Evolutionary conservation across 495 filamentous ascomycete species (phyloP).

Genomic region (Penicillium flavigenum): DNA sequence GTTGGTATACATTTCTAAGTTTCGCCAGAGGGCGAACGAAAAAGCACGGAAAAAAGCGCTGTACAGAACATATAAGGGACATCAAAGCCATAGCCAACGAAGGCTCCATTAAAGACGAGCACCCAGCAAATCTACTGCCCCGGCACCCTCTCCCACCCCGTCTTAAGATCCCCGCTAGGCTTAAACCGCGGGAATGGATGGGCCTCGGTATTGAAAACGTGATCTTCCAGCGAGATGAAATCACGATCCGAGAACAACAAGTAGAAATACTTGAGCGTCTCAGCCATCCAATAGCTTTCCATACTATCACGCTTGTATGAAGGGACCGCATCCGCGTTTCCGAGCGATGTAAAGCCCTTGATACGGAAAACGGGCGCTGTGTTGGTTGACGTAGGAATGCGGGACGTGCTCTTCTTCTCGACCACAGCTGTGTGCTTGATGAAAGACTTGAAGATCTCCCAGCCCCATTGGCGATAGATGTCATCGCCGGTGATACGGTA

Average conservation of each 20-base stretch:
- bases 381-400: constrained; percentile 9
- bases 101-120: neutral
- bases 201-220: constrained; percentile 95
- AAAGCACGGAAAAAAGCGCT: constrained; percentile 4
- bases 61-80: neutral
- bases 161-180: constrained; percentile 72
- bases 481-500: constrained; percentile 94
- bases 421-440: constrained; percentile 74
- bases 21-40: neutral
- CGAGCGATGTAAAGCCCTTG: constrained; percentile 75
- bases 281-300: constrained; percentile 96
- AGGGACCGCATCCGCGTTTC: constrained; percentile 69
- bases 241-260: constrained; percentile 86
- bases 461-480: constrained; percentile 93
- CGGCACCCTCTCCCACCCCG: constrained; percentile 80
- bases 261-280: constrained; percentile 98
- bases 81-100: neutral
- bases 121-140: constrained; percentile 27
- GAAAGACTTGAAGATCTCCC: constrained; percentile 96
- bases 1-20: constrained; percentile 5
- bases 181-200: constrained; percentile 88
- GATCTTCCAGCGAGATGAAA: constrained; percentile 75
- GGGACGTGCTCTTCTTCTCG: constrained; percentile 45
- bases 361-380: constrained; percentile 24
- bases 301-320: constrained; percentile 71